Evolutionary conservation across 108 stramenopile genomes (phyloP).

Genomic region (Poteriospumella lacustris): DNA sequence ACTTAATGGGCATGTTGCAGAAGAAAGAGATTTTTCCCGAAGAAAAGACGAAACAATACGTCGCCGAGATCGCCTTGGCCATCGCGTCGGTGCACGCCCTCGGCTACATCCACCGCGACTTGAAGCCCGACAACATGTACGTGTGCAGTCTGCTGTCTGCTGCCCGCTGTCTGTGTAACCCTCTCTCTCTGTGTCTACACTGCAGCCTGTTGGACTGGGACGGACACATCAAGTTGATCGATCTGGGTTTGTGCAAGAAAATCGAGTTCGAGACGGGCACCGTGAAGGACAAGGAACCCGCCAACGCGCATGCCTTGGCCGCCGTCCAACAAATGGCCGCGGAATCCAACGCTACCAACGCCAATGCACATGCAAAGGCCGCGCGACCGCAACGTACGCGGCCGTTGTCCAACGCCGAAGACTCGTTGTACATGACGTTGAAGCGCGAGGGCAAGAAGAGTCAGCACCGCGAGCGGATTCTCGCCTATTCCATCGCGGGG

Average conservation of each 20-base stretch:
- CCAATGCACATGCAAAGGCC: no score
- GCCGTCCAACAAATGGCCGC: no score
- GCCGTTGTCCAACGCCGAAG: no score
- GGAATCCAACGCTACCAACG: no score
- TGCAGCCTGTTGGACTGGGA: conserved; percentile 75
- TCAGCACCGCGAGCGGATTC: conserved; percentile 57
- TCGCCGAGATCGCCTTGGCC: conserved; percentile 7
- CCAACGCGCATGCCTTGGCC: no score
- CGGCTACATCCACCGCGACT: conserved; percentile 95
- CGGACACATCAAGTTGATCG: conserved; percentile 97
- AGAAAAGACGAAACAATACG: conserved; percentile 53
- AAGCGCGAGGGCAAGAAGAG: conserved; percentile 52
- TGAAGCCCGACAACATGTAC: conserved; percentile 96
- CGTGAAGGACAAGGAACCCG: not conserved
- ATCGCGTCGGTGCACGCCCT: conserved; percentile 67
- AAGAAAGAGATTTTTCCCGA: conserved; percentile 65
- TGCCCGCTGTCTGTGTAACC: not conserved
- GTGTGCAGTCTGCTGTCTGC: not conserved
- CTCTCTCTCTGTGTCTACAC: not conserved
- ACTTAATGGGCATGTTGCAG: conserved; percentile 92
- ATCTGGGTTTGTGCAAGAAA: conserved; percentile 97
- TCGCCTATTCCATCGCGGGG: conserved; percentile 95
- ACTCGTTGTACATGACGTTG: not conserved
- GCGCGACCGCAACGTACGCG: no score
- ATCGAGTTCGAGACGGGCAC: conserved; percentile 63